phyloP scores from a whole-genome alignment of 1,284 basidiomycete genomes.

The Tausonia pullulans region DNA sequence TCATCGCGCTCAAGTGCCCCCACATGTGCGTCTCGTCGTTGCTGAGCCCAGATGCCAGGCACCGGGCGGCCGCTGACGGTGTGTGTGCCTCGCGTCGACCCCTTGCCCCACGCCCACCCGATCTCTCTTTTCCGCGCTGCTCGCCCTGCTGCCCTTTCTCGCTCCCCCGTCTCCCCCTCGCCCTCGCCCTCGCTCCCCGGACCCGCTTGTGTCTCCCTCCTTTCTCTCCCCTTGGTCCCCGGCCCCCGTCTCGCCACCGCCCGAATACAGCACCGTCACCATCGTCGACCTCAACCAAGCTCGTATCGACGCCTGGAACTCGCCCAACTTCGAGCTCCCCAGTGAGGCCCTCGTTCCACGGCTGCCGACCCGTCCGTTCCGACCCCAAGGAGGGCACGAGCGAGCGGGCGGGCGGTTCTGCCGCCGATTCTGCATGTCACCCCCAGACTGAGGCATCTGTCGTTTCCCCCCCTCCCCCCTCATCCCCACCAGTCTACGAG shows the following conservation, averaged over 20 bases:
- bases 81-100: background rate
- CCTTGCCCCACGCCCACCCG: background rate
- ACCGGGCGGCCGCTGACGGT: background rate
- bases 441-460: slow-evolving; percentile 34
- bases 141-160: background rate
- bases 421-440: slow-evolving; percentile 47
- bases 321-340: slow-evolving; percentile 31
- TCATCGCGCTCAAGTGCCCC: slow-evolving; percentile 42
- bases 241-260: slow-evolving; percentile 17
- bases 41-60: too few relatives aligned
- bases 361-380: background rate
- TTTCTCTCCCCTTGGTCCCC: slow-evolving; percentile 20
- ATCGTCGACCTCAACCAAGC: slow-evolving; percentile 95
- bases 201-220: background rate
- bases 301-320: slow-evolving; percentile 94
- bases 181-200: background rate
- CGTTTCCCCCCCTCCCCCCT: too few relatives aligned
- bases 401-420: slow-evolving; percentile 20
- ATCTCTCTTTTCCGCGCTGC: background rate
- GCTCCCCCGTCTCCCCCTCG: background rate
- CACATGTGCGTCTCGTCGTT: slow-evolving; percentile 4
- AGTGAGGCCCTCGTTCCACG: background rate
- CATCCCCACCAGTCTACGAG: slow-evolving; percentile 61
- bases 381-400: background rate
- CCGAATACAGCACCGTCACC: slow-evolving; percentile 82